phyloP scores from a whole-genome alignment of 116 monocot genomes.

The Cymodocea nodosa region DNA sequence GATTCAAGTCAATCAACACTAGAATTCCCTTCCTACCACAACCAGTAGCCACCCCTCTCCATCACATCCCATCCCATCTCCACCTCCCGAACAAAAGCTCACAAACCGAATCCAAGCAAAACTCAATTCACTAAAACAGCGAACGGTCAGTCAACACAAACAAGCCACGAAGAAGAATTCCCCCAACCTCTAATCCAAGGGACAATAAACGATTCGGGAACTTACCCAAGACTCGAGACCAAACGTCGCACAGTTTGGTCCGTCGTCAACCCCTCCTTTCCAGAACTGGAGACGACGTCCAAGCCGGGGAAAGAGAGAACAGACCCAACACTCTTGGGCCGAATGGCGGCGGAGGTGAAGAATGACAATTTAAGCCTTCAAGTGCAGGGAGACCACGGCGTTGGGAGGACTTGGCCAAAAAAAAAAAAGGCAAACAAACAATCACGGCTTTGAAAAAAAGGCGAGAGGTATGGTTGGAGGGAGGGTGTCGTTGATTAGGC shows the following conservation, averaged over 20 bases:
- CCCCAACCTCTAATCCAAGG: not conserved
- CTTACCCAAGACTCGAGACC: not conserved
- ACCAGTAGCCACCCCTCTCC: not conserved
- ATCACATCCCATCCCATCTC: not conserved
- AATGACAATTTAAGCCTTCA: too few species aligned
- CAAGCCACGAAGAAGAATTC: not conserved
- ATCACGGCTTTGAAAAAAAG: too few species aligned
- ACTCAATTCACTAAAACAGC: not conserved
- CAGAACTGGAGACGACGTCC: too few species aligned
- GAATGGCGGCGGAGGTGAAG: too few species aligned
- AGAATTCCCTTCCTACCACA: too few species aligned
- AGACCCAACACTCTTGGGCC: too few species aligned
- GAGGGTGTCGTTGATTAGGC: too few species aligned
- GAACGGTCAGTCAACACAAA: not conserved
- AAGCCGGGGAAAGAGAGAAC: too few species aligned
- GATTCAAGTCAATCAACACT: not conserved
- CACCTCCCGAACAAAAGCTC: not conserved
- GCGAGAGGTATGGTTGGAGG: too few species aligned
- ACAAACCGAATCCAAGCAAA: not conserved
- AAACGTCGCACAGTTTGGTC: not conserved
- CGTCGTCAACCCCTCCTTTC: not conserved
- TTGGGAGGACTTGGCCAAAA: too few species aligned
- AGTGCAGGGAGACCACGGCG: too few species aligned
- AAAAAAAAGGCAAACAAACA: too few species aligned
- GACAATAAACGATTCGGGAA: not conserved